Evolutionary conservation across 805 yeast genomes (phyloP), one percentile per base, ranked within the genome.

Genomic region (Huiozyma naganishii): DNA sequence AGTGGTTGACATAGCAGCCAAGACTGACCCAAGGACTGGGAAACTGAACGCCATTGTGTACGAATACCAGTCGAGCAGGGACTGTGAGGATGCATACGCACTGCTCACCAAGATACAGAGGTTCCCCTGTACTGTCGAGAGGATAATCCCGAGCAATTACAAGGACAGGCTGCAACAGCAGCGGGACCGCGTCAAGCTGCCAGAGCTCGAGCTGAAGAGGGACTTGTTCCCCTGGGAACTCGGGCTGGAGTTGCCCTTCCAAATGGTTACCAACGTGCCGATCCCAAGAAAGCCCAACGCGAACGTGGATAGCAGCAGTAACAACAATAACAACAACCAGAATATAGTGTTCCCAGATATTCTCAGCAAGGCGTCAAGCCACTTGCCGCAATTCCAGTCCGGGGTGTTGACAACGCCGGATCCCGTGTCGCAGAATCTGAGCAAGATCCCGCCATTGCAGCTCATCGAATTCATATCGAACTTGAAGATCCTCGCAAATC

Each of bases 401-500:
- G 59, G 67, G 11, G 73, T 72, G 37, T 74, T 80, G 48, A 63
- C 65, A 17, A 39, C 39, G 32, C 71, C 76, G 33, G 86, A 80
- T 52, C 72, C 73, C 36, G 76, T 81, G 37, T 79, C 80, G 29
- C 68, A 72, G 46, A 80, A 80, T 29, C 63, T 83, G 47, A 72
- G 81, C 46, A 66, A 73, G 37, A 74, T 83, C 17, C 81, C 86
- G 3, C 92, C 92, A 4, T 74, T 80, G 11, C 81, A 80, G 49
- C 62, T 83, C 43, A 74, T 83, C 30, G 88, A 82, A 55, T 67
- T 83, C 36, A 68, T 83, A 27, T 74, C 88, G 6, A 80, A 79
- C 48, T 62, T 83, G 49, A 83, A 82, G 59, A 70, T 72, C 32
- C 64, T 79, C 6, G 64, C 80, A 32, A 67, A 66, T 33, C 73